Conservation (phyloP, 139 green algal species). For the Asterochloris erici region DNA sequence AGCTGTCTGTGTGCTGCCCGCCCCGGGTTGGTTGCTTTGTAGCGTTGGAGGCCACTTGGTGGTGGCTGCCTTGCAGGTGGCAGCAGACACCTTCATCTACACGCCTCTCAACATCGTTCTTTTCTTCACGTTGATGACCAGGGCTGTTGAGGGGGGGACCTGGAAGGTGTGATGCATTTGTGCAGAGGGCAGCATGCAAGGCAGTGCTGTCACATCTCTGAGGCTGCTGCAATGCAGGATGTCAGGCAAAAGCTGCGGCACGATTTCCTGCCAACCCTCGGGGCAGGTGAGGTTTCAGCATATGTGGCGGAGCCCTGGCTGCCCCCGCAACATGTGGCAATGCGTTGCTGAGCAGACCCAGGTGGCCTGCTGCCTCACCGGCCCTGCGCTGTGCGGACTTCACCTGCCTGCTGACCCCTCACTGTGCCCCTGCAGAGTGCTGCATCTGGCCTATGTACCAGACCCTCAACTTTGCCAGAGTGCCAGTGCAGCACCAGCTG, state of each 20-base stretch:
- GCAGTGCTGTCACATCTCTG: background rate
- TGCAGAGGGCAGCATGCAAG: background rate
- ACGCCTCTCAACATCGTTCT: slow-evolving; percentile 15
- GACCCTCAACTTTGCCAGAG: slow-evolving; percentile 24
- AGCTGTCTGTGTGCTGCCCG: background rate
- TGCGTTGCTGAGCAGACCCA: too few species aligned
- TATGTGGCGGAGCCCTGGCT: too few species aligned
- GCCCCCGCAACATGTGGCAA: too few species aligned
- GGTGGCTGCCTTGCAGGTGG: slow-evolving; percentile 4
- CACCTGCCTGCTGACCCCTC: too few species aligned
- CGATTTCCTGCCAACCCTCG: slow-evolving; percentile 26
- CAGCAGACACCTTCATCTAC: slow-evolving; percentile 14
- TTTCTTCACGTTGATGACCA: slow-evolving; percentile 19
- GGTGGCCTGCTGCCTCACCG: too few species aligned
- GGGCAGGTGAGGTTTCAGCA: too few species aligned
- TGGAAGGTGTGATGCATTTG: slow-evolving; percentile 1
- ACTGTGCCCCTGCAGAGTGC: slow-evolving; percentile 3
- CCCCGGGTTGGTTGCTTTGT: background rate
- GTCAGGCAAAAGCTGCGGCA: slow-evolving; percentile 24
- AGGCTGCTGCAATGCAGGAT: slow-evolving; percentile 4
- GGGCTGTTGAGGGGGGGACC: background rate
- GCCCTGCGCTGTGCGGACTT: too few species aligned
- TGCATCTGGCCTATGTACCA: slow-evolving; percentile 28
- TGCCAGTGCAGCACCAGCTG: slow-evolving; percentile 32
- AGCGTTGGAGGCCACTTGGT: background rate